Conservation (phyloP, 106 monocot genomes). For the Allium fistulosum region DNA sequence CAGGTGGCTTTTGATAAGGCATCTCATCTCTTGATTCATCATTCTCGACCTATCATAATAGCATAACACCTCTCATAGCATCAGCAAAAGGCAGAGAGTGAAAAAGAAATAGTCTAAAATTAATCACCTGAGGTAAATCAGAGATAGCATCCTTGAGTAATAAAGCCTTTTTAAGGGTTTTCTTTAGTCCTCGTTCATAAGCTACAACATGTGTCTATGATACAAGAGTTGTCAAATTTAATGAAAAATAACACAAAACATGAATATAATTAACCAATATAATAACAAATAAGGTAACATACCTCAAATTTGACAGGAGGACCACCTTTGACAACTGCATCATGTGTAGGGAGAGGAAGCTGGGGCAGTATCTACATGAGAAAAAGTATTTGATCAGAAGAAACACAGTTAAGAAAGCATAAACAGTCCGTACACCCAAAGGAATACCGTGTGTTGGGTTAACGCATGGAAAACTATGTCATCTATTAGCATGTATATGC, state of each 20-base stretch:
- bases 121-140: conserved; percentile 36
- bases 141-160: conserved; percentile 65
- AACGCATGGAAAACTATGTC: conserved; percentile 17
- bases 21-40: conserved; percentile 23
- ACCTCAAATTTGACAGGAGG: conserved; percentile 21
- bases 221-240: background rate
- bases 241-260: background rate
- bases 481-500: background rate
- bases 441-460: too few relatives aligned
- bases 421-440: too few relatives aligned
- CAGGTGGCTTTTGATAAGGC: conserved; percentile 5
- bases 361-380: conserved; percentile 10
- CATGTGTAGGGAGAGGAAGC: conserved; percentile 20
- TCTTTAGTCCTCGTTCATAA: conserved; percentile 36
- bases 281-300: background rate
- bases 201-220: conserved; percentile 55
- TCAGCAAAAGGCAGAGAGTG: background rate
- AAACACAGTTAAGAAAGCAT: background rate
- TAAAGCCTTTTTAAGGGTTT: conserved; percentile 31
- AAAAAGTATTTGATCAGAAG: background rate
- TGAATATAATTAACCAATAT: too few relatives aligned
- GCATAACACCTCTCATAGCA: background rate
- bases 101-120: background rate
- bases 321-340: conserved; percentile 4
- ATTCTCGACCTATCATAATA: conserved; percentile 11